A percentile compares a stretch with the other conserved stretches of the same genome.
Conservation (phyloP, 768 basidiomycete species). For the Russula compacta region DNA sequence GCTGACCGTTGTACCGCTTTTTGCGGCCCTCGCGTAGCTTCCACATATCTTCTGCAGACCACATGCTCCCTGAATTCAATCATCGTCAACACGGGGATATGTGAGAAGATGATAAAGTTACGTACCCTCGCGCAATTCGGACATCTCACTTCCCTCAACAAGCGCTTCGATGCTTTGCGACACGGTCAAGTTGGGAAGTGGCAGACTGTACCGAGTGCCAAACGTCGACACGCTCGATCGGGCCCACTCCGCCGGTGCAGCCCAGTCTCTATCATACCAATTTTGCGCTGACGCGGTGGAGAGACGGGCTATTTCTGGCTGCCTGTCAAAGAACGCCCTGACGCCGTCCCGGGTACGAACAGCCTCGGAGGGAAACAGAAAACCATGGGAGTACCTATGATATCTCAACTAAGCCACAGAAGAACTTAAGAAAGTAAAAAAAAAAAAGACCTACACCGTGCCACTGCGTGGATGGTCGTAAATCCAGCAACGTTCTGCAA, state of each 20-base stretch:
- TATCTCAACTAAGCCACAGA: neutral
- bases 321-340: constrained; percentile 41
- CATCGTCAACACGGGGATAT: neutral
- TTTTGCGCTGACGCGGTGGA: constrained; percentile 23
- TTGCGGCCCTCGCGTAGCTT: constrained; percentile 58
- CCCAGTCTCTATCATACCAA: constrained; percentile 22
- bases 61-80: constrained; percentile 39
- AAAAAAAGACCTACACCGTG: constrained; percentile 60
- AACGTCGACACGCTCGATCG: constrained; percentile 85
- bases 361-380: constrained; percentile 85
- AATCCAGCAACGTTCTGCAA: constrained; percentile 91
- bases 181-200: constrained; percentile 53
- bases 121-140: constrained; percentile 54
- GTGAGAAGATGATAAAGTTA: neutral
- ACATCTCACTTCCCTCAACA: constrained; percentile 87
- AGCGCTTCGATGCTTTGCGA: constrained; percentile 80
- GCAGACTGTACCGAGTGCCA: constrained; percentile 63
- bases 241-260: constrained; percentile 52
- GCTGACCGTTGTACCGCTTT: constrained; percentile 53
- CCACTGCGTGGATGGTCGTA: constrained; percentile 95
- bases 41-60: constrained; percentile 62
- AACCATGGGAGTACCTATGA: constrained; percentile 86
- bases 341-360: constrained; percentile 54
- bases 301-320: constrained; percentile 19
- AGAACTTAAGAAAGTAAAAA: constrained; percentile 10